Evolutionary conservation across 1,284 basidiomycete genomes (phyloP), one percentile per base, ranked within the genome.

Genomic region (Tremellales sp.): DNA sequence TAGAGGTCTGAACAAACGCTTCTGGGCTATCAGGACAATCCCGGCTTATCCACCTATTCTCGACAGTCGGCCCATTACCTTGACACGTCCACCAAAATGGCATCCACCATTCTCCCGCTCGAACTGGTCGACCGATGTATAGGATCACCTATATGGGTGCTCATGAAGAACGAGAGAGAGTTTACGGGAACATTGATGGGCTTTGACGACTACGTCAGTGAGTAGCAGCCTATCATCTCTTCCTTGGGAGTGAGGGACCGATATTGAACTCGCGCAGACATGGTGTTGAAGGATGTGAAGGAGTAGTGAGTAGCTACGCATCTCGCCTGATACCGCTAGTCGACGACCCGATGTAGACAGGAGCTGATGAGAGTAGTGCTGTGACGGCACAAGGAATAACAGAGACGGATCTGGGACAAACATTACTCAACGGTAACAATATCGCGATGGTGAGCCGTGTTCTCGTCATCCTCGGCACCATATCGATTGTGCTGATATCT

Each of bases 141-240:
- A 68, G 92, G 92, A 51, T 91, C 88, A 31, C 82, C 84, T 47
- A 92, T 97, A 68, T 93, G 89, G 89, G 92, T 97, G 61, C 83
- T 97, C 72, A 94, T 93, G 88, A 96, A 96, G 78, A 86, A 82
- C 57, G 90, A 97, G 57, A 84, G 89, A 47, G 92, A 97, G 76
- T 96, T 96, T 75, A 89, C 87, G 15, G 94, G 94, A n/a, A 97
- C 85, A 3, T 78, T 98, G 43, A 81, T 94, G 39, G 94, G 96
- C 2, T 98, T 98, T 67, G 96, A 98, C 73, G 94, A 98, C 76
- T 98, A 94, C 73, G 94, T 98, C 73, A 98, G 94, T 97, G 74
- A 83, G 94, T 97, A 39, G 19, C n/a, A n/a, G n/a, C n/a, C n/a
- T n/a, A n/a, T n/a, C n/a, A n/a, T n/a, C 36, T 39, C 36, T 39